These are phyloP conservation scores for Lentithecium fluviatile DNA, from an alignment of 495 filamentous ascomycete species.

Conservation along the genomic window DNA sequence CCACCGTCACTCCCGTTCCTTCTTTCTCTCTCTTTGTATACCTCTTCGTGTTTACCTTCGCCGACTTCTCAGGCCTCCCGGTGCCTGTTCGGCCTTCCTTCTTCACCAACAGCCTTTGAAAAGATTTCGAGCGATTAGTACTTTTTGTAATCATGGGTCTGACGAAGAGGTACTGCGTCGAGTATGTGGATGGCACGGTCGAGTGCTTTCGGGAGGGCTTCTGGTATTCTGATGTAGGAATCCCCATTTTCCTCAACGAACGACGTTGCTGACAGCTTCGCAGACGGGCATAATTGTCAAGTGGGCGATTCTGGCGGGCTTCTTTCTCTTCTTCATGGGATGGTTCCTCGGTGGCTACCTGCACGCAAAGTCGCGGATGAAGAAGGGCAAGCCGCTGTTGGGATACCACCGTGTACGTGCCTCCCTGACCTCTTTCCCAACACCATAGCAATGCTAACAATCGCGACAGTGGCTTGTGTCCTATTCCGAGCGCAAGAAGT, in stretches of 20 bases:
- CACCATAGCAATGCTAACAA: constrained; percentile 12
- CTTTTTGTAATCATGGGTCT: constrained; percentile 19
- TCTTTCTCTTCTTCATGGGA: constrained; percentile 55
- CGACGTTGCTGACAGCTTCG: constrained; percentile 4
- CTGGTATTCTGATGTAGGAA: constrained; percentile 30
- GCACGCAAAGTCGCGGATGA: constrained; percentile 65
- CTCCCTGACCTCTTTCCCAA: background rate
- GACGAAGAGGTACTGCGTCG: constrained; percentile 22
- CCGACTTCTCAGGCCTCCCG: too few species aligned
- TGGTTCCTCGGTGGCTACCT: constrained; percentile 59
- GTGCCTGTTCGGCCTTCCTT: too few species aligned
- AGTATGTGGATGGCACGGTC: constrained; percentile 17
- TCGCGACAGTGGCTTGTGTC: constrained; percentile 61
- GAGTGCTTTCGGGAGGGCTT: constrained; percentile 28
- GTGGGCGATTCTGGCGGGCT: constrained; percentile 58
- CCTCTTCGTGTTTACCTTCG: too few species aligned
- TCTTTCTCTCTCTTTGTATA: too few species aligned
- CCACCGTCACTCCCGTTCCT: too few species aligned
- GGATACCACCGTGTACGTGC: constrained; percentile 62
- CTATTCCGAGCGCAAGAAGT: constrained; percentile 52
- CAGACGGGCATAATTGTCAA: constrained; percentile 64
- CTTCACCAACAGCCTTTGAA: too few species aligned
- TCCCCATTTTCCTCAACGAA: background rate
- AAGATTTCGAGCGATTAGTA: background rate
- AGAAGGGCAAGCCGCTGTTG: constrained; percentile 59